Conservation (phyloP, 129 eudicot species). For the Glebionis coronaria region DNA sequence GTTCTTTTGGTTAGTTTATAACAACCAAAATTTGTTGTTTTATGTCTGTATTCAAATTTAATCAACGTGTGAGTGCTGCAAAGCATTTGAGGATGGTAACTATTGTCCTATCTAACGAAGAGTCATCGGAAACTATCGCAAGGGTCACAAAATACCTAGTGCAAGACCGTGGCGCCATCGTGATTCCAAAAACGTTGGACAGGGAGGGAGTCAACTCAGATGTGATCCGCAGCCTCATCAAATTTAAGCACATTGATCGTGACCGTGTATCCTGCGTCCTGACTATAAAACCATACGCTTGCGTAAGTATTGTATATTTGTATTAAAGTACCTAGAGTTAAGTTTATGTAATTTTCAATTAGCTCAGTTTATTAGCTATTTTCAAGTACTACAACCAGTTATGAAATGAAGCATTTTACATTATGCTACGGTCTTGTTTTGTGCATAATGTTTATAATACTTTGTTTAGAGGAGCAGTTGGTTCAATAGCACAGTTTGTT, state of each 20-base stretch:
- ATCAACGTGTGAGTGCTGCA: neutral
- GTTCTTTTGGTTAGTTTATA: neutral
- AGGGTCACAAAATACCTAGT: constrained; percentile 22
- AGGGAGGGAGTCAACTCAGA: constrained; percentile 24
- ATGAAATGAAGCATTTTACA: neutral
- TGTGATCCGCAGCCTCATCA: constrained; percentile 38
- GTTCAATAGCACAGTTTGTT: constrained; percentile 63
- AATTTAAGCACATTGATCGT: constrained; percentile 39
- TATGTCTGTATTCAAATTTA: neutral
- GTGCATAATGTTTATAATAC: constrained; percentile 62
- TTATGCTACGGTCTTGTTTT: too few species aligned
- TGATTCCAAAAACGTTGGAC: constrained; percentile 24
- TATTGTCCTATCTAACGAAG: constrained; percentile 29
- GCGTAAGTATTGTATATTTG: constrained; percentile 35
- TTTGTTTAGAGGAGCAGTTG: constrained; percentile 87
- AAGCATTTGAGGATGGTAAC: constrained; percentile 20
- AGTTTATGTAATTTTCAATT: neutral
- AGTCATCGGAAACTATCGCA: constrained; percentile 10
- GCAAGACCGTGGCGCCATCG: constrained; percentile 15
- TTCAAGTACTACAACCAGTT: too few species aligned
- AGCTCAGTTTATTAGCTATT: too few species aligned
- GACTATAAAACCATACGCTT: constrained; percentile 42
- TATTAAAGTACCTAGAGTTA: neutral
- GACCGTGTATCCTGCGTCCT: constrained; percentile 46
- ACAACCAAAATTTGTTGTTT: too few species aligned